Evolutionary conservation across 75 land plant species (phyloP), one percentile per base, ranked within the genome.

Genomic region (Pinus albicaulis): DNA sequence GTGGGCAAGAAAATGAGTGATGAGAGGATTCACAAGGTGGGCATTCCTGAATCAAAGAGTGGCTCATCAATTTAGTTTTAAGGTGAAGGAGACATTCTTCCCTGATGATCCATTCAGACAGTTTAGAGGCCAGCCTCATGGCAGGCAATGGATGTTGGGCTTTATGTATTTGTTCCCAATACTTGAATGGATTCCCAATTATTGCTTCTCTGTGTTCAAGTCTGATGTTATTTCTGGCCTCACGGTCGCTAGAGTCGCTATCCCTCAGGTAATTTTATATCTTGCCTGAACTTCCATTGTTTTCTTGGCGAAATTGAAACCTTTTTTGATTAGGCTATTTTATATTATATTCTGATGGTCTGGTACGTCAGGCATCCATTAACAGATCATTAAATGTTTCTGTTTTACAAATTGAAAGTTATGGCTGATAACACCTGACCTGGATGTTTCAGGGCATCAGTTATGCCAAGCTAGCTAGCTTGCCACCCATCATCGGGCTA

Each of bases 401-500:
- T 48, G 53, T 48, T 48, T 48, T 48, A 10, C 12, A 48, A 10
- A 10, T 48, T 48, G 53, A 48, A 10, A 48, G 53, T 48, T 48
- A 48, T 48, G 13, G 53, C 53, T 48, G 53, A 48, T 48, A 10
- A 48, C 53, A 48, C 10, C 12, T 48, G 53, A 48, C 53, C 53
- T 48, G 53, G 53, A 48, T 64, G 10, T 68, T 68, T 41, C 94
- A 92, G 79, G 99, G 91, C 41, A 95, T 96, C 72, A 96, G 92
- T 82, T 96, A 93, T 74, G 94, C 99, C 22, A 89, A 86, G 15
- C 88, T 96, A 57, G 94, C 90, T 66, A 74, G 75, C 28, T 16
- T 94, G 19, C 95, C 94, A 41, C 89, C 94, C 13, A 82, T 91
- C 79, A 76, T 91, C n/a, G n/a, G n/a, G n/a, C n/a, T n/a, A n/a